A percentile compares a stretch with the other conserved stretches of the same genome.
Evolutionary conservation across 2,329 filamentous ascomycete species (phyloP).

Genomic region (Xenoacremonium recifei): DNA sequence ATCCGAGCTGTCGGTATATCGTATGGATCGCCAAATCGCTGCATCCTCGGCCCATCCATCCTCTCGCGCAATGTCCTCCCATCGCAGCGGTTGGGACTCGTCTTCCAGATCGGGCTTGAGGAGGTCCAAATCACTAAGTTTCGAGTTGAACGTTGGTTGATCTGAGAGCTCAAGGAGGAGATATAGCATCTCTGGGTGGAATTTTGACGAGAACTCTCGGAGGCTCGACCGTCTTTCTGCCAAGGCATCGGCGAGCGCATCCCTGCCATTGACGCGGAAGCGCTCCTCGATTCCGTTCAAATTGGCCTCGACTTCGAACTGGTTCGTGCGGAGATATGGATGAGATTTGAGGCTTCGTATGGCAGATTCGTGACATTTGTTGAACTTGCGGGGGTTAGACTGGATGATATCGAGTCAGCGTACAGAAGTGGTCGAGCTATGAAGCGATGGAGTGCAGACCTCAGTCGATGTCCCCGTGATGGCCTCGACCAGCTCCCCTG

Average conservation of each 20-base stretch:
- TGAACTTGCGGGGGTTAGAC: conserved; percentile 37
- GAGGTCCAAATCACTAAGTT: conserved; percentile 59
- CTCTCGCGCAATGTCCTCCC: conserved; percentile 76
- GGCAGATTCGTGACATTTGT: conserved; percentile 45
- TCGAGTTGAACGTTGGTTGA: conserved; percentile 69
- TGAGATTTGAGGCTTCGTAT: conserved; percentile 53
- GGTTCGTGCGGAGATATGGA: conserved; percentile 66
- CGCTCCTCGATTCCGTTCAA: conserved; percentile 80
- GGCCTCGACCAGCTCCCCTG: conserved; percentile 67
- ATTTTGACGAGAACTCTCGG: conserved; percentile 52
- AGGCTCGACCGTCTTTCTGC: conserved; percentile 58
- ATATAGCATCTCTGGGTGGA: conserved; percentile 76
- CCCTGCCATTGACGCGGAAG: conserved; percentile 76
- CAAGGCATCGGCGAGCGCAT: conserved; percentile 74
- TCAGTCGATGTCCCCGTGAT: conserved; percentile 55
- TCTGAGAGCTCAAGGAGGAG: conserved; percentile 81
- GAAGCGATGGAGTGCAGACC: conserved; percentile 36
- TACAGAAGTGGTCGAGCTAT: conserved; percentile 5
- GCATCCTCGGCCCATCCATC: conserved; percentile 70
- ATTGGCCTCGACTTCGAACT: conserved; percentile 66
- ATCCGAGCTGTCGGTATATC: conserved; percentile 68
- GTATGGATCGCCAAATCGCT: conserved; percentile 68
- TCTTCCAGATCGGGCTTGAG: conserved; percentile 43
- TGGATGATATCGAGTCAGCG: conserved; percentile 10
- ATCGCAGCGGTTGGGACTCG: conserved; percentile 57